A percentile compares a stretch with the other conserved stretches of the same genome.
phyloP scores from a whole-genome alignment of 1,284 basidiomycete genomes.

The Butyriboletus appendiculatus region DNA sequence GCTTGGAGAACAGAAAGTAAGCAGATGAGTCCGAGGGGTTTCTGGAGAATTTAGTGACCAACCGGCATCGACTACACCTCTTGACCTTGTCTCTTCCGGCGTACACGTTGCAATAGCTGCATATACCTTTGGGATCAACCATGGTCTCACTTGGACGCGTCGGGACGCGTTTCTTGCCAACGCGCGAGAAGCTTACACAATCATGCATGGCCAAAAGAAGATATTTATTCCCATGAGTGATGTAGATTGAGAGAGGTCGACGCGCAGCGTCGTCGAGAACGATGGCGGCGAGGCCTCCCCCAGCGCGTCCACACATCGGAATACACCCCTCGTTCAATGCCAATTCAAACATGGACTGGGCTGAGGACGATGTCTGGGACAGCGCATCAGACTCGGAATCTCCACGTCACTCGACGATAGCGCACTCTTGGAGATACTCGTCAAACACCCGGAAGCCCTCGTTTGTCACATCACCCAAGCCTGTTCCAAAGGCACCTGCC shows the following conservation, averaged over 20 bases:
- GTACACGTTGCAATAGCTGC: slow-evolving; percentile 31
- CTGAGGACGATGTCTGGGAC: slow-evolving; percentile 90
- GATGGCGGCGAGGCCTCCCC: slow-evolving; percentile 71
- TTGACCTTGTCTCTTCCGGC: slow-evolving; percentile 33
- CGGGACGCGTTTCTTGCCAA: not conserved
- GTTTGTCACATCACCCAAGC: slow-evolving; percentile 54
- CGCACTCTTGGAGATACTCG: slow-evolving; percentile 48
- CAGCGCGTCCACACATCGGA: slow-evolving; percentile 73
- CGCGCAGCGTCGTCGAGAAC: slow-evolving; percentile 26
- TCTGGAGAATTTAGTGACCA: slow-evolving; percentile 1
- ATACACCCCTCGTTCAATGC: slow-evolving; percentile 58
- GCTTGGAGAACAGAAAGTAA: slow-evolving; percentile 2
- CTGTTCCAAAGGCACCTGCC: slow-evolving; percentile 51
- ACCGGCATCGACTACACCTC: slow-evolving; percentile 34
- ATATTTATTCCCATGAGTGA: slow-evolving; percentile 13
- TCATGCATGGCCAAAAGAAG: not conserved
- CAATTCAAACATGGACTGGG: slow-evolving; percentile 59
- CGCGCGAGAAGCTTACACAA: not conserved
- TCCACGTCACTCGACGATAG: slow-evolving; percentile 49
- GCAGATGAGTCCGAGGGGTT: not conserved
- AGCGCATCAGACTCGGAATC: slow-evolving; percentile 82
- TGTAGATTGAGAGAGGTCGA: not conserved
- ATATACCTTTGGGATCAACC: slow-evolving; percentile 25
- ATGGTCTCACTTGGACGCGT: not conserved
- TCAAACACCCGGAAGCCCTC: slow-evolving; percentile 34